Evolutionary conservation across 139 green algal species (phyloP).

Genomic region (Dunaliella primolecta): DNA sequence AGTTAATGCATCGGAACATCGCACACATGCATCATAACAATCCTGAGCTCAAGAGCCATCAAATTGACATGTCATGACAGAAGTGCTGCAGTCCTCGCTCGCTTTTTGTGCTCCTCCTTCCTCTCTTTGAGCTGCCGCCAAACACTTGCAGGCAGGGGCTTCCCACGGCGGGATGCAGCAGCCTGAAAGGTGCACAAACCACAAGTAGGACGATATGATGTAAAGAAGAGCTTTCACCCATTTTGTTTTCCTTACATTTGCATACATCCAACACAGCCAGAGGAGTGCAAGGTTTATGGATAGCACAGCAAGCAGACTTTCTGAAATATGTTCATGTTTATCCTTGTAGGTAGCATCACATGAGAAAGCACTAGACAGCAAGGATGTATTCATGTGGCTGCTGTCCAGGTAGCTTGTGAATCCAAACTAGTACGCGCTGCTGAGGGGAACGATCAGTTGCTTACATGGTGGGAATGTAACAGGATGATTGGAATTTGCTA

Average conservation of each 20-base stretch:
- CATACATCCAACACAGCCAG: no score
- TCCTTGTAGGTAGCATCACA: neutral
- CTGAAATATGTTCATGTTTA: neutral
- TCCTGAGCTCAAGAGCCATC: no score
- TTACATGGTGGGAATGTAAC: no score
- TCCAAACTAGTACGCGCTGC: no score
- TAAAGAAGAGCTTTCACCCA: neutral
- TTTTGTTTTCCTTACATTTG: neutral
- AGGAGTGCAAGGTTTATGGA: neutral
- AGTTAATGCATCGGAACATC: no score
- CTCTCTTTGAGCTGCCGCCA: conserved; percentile 12
- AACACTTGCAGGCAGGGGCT: neutral
- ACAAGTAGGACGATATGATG: neutral
- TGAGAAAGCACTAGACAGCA: no score
- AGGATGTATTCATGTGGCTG: no score
- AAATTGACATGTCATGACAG: no score
- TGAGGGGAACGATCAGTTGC: no score
- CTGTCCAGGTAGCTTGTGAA: no score
- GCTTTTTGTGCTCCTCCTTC: conserved; percentile 1
- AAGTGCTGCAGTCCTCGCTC: conserved; percentile 1
- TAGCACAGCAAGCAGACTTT: neutral
- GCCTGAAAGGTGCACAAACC: neutral
- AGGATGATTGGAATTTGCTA: no score
- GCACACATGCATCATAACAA: no score
- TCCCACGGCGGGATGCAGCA: neutral